A percentile compares a stretch with the other conserved stretches of the same genome.
phyloP scores from a whole-genome alignment of 116 monocot species.

The Trichopus zeylanicus region DNA sequence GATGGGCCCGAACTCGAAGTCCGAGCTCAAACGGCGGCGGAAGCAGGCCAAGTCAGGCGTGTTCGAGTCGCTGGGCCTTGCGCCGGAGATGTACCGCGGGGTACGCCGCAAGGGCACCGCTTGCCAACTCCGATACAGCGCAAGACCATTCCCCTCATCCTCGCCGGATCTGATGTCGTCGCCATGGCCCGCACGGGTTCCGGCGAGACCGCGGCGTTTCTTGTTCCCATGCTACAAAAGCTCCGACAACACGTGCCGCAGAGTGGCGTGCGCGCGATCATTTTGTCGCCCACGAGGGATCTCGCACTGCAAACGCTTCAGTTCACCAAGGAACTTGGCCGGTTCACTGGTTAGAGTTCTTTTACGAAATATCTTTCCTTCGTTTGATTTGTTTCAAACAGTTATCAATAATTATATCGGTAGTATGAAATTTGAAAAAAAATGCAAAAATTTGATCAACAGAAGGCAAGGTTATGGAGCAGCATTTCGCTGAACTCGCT shows the following conservation, averaged over 20 bases:
- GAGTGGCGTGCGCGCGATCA: constrained; percentile 58
- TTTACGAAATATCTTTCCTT: neutral
- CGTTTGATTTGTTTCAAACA: neutral
- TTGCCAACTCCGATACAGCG: constrained; percentile 91
- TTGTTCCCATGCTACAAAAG: constrained; percentile 77
- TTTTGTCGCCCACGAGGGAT: constrained; percentile 80
- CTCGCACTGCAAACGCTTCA: constrained; percentile 81
- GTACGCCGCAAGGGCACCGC: constrained; percentile 71
- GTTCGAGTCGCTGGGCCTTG: constrained; percentile 78
- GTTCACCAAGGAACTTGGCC: constrained; percentile 85
- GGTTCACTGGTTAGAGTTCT: constrained; percentile 48
- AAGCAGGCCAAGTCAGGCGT: constrained; percentile 50
- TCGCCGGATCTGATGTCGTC: constrained; percentile 72
- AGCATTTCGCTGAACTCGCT: too few relatives aligned
- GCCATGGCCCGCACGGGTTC: constrained; percentile 96
- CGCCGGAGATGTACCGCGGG: constrained; percentile 47
- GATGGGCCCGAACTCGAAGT: constrained; percentile 22
- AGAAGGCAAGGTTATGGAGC: too few relatives aligned
- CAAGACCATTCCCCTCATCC: constrained; percentile 80
- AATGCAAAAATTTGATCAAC: too few relatives aligned
- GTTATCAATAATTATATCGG: too few relatives aligned
- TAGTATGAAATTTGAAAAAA: too few relatives aligned
- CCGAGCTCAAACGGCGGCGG: constrained; percentile 16
- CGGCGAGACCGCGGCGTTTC: constrained; percentile 91
- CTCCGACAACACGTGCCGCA: constrained; percentile 64